Percentiles rank a stretch among this genome's conserved stretches.
phyloP scores from a whole-genome alignment of 331 rosid species.

The Pyracantha coccinea region DNA sequence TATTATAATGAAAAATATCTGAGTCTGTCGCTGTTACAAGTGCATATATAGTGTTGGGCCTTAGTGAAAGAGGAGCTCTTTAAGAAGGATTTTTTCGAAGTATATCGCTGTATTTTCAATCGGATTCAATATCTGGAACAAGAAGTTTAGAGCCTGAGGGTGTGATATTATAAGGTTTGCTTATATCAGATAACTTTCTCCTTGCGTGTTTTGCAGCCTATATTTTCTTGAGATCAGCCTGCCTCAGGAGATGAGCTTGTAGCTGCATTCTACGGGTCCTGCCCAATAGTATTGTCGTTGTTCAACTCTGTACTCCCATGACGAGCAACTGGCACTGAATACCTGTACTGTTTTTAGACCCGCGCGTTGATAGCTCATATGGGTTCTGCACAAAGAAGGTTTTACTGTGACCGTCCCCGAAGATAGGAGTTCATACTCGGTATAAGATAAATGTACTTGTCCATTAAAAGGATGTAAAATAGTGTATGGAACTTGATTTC shows the following conservation, averaged over 20 bases:
- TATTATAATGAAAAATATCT: background rate
- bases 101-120: background rate
- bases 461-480: background rate
- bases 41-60: background rate
- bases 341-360: background rate
- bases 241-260: constrained; percentile 81
- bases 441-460: background rate
- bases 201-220: constrained; percentile 52
- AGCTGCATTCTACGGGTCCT: constrained; percentile 19
- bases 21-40: background rate
- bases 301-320: constrained; percentile 7
- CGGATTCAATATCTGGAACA: background rate
- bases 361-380: background rate
- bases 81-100: background rate
- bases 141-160: background rate
- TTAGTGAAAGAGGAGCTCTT: no score
- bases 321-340: background rate
- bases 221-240: constrained; percentile 83
- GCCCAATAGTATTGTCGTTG: constrained; percentile 4
- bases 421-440: background rate
- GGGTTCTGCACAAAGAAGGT: background rate
- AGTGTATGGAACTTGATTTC: background rate
- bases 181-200: background rate
- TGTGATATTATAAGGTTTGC: background rate
- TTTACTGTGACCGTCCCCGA: background rate